phyloP scores from a whole-genome alignment of 2,329 filamentous ascomycete genomes.

The Stemphylium beticola region DNA sequence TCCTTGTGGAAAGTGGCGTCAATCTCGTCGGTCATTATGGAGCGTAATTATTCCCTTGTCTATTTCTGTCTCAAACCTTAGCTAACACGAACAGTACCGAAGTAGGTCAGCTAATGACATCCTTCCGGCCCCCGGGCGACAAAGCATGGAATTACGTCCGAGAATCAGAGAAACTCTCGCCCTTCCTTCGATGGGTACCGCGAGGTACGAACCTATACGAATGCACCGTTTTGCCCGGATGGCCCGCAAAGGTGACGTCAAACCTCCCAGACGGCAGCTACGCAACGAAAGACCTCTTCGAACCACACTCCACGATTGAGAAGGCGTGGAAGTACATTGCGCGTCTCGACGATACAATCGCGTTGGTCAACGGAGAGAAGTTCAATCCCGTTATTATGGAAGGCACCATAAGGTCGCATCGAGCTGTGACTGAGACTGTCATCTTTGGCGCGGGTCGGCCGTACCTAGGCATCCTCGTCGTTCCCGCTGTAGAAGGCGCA shows the following conservation, averaged over 20 bases:
- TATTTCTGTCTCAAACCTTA: background rate
- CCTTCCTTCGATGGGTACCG: slow-evolving; percentile 51
- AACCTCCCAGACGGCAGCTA: slow-evolving; percentile 29
- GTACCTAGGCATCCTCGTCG: slow-evolving; percentile 60
- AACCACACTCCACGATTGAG: slow-evolving; percentile 51
- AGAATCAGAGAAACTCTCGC: slow-evolving; percentile 48
- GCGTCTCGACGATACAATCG: slow-evolving; percentile 56
- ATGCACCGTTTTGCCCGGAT: slow-evolving; percentile 44
- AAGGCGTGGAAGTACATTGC: slow-evolving; percentile 56
- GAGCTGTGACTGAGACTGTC: slow-evolving; percentile 61
- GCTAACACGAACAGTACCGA: slow-evolving; percentile 57
- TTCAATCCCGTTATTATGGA: slow-evolving; percentile 59
- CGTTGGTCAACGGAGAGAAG: slow-evolving; percentile 58
- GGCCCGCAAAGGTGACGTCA: slow-evolving; percentile 45
- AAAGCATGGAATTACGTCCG: slow-evolving; percentile 67
- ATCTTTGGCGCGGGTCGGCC: slow-evolving; percentile 63
- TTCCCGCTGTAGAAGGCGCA: slow-evolving; percentile 45
- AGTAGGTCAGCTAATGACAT: slow-evolving; percentile 69
- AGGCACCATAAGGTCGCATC: slow-evolving; percentile 59
- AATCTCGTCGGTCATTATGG: slow-evolving; percentile 65
- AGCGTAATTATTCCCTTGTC: slow-evolving; percentile 45
- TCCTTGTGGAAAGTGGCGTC: slow-evolving; percentile 59
- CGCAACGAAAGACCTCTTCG: slow-evolving; percentile 53
- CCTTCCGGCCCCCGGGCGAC: slow-evolving; percentile 60
- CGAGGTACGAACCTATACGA: slow-evolving; percentile 51